phyloP scores from a whole-genome alignment of 352 stramenopile genomes.

The Elongisporangium senticosum region DNA sequence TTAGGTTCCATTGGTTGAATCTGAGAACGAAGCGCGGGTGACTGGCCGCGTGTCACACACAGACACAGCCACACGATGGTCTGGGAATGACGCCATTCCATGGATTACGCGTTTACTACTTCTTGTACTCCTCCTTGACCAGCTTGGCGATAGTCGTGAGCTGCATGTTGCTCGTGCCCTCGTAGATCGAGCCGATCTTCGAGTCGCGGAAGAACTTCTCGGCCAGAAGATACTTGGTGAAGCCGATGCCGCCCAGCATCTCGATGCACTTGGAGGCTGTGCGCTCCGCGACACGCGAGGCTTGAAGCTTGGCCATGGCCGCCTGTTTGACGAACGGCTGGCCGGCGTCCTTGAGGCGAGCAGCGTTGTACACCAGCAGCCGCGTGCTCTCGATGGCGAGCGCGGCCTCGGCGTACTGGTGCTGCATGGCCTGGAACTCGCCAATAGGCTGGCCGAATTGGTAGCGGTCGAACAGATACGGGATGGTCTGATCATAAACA shows the following conservation, averaged over 20 bases:
- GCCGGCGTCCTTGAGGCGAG: constrained; percentile 91
- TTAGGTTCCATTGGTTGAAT: not conserved
- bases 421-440: constrained; percentile 96
- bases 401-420: constrained; percentile 94
- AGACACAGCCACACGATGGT: not conserved
- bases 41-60: not conserved
- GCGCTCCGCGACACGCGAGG: constrained; percentile 93
- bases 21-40: not conserved
- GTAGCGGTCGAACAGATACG: constrained; percentile 95
- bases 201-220: constrained; percentile 98
- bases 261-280: constrained; percentile 96
- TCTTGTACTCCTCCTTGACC: constrained; percentile 86
- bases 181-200: constrained; percentile 97
- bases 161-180: constrained; percentile 98
- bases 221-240: constrained; percentile 91
- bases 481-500: constrained; percentile 93
- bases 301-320: constrained; percentile 95
- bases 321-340: constrained; percentile 96
- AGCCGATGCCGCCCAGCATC: constrained; percentile 93
- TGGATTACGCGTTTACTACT: constrained; percentile 19
- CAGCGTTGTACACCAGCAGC: constrained; percentile 93
- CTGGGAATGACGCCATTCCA: not conserved
- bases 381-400: constrained; percentile 92
- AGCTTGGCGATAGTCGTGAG: constrained; percentile 91
- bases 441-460: constrained; percentile 94